Conservation (phyloP, 208 protist species). For the Strigomonas oncopelti region DNA sequence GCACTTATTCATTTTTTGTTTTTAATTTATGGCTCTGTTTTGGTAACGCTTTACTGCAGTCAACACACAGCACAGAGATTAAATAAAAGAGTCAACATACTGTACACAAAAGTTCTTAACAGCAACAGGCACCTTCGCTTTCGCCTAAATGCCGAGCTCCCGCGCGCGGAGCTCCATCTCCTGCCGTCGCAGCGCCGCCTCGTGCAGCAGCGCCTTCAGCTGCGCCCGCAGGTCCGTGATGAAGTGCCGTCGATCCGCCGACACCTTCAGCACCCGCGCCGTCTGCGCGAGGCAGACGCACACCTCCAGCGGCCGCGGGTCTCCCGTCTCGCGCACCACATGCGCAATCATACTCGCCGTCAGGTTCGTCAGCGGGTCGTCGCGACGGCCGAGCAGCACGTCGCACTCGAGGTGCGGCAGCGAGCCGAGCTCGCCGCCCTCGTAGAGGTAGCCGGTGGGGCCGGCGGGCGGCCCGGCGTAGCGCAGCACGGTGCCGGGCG, state of each 20-base stretch:
- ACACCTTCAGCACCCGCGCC: slow-evolving; percentile 19
- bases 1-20: too few relatives aligned
- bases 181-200: background rate
- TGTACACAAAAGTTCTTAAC: background rate
- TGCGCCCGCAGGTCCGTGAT: slow-evolving; percentile 28
- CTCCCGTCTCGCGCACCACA: slow-evolving; percentile 36
- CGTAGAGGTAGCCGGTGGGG: slow-evolving; percentile 26
- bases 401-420: slow-evolving; percentile 41
- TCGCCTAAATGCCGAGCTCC: background rate
- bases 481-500: slow-evolving; percentile 66
- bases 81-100: too few relatives aligned
- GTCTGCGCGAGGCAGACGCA: slow-evolving; percentile 58
- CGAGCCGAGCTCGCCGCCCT: slow-evolving; percentile 11
- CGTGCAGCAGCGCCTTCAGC: slow-evolving; percentile 17
- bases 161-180: background rate
- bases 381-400: slow-evolving; percentile 68
- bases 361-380: slow-evolving; percentile 77
- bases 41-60: too few relatives aligned
- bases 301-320: slow-evolving; percentile 53
- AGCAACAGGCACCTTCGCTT: background rate
- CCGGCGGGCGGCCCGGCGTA: slow-evolving; percentile 26
- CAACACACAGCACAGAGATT: too few relatives aligned
- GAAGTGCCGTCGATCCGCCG: slow-evolving; percentile 39
- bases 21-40: too few relatives aligned
- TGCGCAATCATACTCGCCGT: slow-evolving; percentile 52